Base-by-base conservation (phyloP, 2,329 filamentous ascomycete species). In the Ascochyta pisi region DNA sequence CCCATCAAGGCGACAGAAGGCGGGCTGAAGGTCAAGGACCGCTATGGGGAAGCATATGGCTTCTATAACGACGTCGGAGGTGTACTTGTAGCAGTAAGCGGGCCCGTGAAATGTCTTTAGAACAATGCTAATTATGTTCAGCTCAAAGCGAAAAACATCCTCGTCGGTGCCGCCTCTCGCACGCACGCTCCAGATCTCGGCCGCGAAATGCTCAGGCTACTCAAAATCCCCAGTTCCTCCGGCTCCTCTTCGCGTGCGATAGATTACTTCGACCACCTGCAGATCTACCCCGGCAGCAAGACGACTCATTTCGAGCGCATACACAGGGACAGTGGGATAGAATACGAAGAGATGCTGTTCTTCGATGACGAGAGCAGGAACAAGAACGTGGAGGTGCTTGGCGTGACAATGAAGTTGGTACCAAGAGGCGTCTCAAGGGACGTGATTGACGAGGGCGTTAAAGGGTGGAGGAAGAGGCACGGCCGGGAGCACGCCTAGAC, bases 341-440 rank as follows among this genome's bases (percentile, higher is more conserved):
- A 80, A 6, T 96, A 86, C 69, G 84, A 89, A 61, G 91, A 97
- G 43, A 96, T 98, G 89, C 74, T 98, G 31, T 98, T 98, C 76
- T 98, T 98, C 64, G 94, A 98, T 66, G 94, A 98, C 67, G 94
- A 98, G 83, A 82, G 83, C 48, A 80, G 94, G 58, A 98, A 98
- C 71, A 82, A 86, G 54, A 92, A 97, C 71, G 94, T 96, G 0
- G 86, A 89, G 76, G 79, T 83, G 41, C 69, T 97, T 45, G 93
- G 93, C 0, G 89, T 96, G 3, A 90, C 89, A 0, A 96, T 98
- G 86, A 87, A 86, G 70, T 78, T 97, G 45, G 89, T 98, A 0
- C 79, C 84, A 52, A 89, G 96, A 72, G 93, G 93, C 0, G 86
- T 96, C 50, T 88, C 84, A 2, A 88, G 86, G 77, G 81, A 81